Evolutionary conservation across 1,284 basidiomycete genomes (phyloP), one percentile per base, ranked within the genome.

Genomic region (Butyriboletus appendiculatus): DNA sequence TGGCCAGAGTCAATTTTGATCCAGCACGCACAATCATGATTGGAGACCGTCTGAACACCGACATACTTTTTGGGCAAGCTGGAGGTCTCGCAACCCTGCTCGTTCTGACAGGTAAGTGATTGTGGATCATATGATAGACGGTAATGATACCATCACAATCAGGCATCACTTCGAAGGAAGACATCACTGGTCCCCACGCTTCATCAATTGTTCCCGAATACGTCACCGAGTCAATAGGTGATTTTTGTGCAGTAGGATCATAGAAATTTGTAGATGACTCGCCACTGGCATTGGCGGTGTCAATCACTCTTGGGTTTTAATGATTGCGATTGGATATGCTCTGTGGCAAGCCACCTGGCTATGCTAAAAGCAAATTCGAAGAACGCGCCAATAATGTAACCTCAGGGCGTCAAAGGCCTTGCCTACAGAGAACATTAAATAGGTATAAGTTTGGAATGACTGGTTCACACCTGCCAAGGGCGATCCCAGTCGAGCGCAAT

Each of bases 401-500:
- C 92, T 22, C 79, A n/a, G n/a, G 88, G 82, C 1, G 88, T 86
- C 58, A 94, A 74, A n/a, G 92, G 92, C 83, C 88, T 94, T 12
- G 85, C 81, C 89, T 92, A 49, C 43, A 26, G 42, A n/a, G 10
- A 46, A 50, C 32, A 45, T 32, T 33, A 30, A 52, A 51, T n/a
- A 24, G 14, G 28, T 38, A 8, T 24, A 8, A 8, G 24, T 8
- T 24, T 24, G 24, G 24, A 24, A 24, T 7, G 7, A 24, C 24
- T 24, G 7, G 24, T 24, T 24, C 82, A 53, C 51, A 92, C 93
- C 86, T 97, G 95, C 94, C 94, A 97, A 11, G 94, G 92, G 46
- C 93, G 80, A 68, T 95, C 94, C 95, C 95, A 98, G 71, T 98
- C 95, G 9, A 98, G 82, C 0, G 92, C 88, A 50, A 94, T 85